Percentiles rank a stretch among this genome's conserved stretches.
These are phyloP conservation scores for Auriscalpium orientale DNA, from an alignment of 768 basidiomycete species.

Conservation along the genomic window DNA sequence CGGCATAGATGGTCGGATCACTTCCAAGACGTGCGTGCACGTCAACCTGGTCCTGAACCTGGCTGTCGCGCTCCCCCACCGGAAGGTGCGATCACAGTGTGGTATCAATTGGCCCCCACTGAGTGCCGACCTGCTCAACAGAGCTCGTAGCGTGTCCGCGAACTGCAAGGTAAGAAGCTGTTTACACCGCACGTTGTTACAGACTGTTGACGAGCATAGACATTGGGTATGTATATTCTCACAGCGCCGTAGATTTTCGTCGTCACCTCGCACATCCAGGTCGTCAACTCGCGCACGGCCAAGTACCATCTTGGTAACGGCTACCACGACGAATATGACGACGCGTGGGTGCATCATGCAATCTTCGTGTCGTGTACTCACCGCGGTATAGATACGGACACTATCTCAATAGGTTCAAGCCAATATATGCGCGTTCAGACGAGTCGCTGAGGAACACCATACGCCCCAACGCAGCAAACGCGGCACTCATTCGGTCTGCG, in stretches of 20 bases:
- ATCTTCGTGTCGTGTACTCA: too few relatives aligned
- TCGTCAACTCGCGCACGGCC: constrained; percentile 57
- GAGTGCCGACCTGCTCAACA: constrained; percentile 17
- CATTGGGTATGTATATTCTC: constrained; percentile 46
- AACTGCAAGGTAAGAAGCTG: constrained; percentile 44
- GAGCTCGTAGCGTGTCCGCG: constrained; percentile 71
- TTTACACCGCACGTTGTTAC: not conserved
- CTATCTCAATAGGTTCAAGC: constrained; percentile 45
- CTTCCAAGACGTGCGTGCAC: constrained; percentile 44
- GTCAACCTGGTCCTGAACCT: constrained; percentile 58
- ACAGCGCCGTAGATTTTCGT: not conserved
- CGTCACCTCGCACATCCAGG: constrained; percentile 24
- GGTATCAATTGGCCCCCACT: not conserved
- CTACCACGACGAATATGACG: constrained; percentile 52
- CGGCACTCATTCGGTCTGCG: constrained; percentile 40
- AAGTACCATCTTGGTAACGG: constrained; percentile 54
- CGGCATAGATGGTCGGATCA: constrained; percentile 54
- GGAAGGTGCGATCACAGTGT: constrained; percentile 36
- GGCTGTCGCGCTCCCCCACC: constrained; percentile 56
- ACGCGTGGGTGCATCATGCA: constrained; percentile 40
- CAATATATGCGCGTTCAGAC: constrained; percentile 40
- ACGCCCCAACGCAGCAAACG: constrained; percentile 39
- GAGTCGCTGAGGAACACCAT: constrained; percentile 47
- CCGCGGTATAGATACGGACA: too few relatives aligned
- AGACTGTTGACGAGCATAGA: constrained; percentile 26